phyloP scores from a whole-genome alignment of 305 asterid species.

The Solanum hybrid region DNA sequence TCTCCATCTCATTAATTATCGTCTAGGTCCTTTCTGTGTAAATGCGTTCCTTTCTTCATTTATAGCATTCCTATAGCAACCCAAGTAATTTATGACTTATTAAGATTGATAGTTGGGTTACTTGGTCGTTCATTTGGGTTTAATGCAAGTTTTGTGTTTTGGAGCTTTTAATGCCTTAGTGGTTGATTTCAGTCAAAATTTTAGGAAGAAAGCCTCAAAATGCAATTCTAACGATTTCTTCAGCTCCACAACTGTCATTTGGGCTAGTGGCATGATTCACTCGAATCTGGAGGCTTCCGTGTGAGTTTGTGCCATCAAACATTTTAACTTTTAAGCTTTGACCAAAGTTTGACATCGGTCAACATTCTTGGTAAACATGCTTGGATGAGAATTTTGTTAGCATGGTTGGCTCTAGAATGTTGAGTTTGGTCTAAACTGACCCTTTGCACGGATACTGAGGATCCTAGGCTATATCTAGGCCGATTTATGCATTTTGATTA shows the following conservation, averaged over 20 bases:
- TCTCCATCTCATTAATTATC: neutral
- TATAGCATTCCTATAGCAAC: neutral
- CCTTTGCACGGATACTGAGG: neutral
- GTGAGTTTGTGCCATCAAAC: too few relatives aligned
- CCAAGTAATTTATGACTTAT: neutral
- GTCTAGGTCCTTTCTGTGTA: neutral
- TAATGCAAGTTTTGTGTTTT: too few relatives aligned
- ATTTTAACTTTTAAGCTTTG: neutral
- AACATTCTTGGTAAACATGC: neutral
- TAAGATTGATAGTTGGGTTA: neutral
- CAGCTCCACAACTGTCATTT: neutral
- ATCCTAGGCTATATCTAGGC: too few relatives aligned
- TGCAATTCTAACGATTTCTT: neutral
- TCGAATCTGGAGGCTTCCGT: neutral
- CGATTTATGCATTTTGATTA: too few relatives aligned
- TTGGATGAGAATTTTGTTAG: neutral
- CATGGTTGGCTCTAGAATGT: neutral
- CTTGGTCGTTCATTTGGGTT: too few relatives aligned
- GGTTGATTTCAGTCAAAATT: fast-evolving
- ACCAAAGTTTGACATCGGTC: neutral
- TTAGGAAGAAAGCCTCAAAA: neutral
- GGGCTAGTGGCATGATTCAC: neutral
- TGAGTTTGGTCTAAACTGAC: neutral
- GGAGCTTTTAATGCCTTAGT: neutral
- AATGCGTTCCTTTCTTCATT: neutral